Base-by-base conservation (phyloP, 2,329 filamentous ascomycete genomes). In the Exophiala alcalophila region DNA sequence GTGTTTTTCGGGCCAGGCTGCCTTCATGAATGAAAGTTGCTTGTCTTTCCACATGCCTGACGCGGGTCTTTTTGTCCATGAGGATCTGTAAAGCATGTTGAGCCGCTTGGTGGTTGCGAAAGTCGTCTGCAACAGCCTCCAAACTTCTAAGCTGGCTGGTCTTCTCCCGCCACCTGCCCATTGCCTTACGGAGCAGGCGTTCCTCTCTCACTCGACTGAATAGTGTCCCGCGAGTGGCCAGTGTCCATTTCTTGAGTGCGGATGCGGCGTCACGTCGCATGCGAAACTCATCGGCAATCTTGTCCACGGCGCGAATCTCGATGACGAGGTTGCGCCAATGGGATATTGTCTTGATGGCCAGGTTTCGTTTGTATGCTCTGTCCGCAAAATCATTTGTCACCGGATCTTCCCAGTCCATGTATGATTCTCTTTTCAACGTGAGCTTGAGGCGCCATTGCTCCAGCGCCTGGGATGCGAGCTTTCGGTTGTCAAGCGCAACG, bases 401-500 rank as follows among this genome's bases (percentile, higher is more conserved):
- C 4, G 48, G 31, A 27, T 51, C 31, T 25, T 51, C 48, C 11
- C 38, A 38, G n/a, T 47, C 32, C 20, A 40, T 11, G 4, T 38
- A 40, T 24, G 30, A 44, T 8, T 44, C 44, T 25, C 40, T 36
- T 32, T 43, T 43, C 16, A 32, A 16, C 12, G 37, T 23, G 11
- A 52, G 14, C 20, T 37, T 42, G 14, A 33, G 18, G 5, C 42
- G 34, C 49, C 49, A 52, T 20, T 37, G 30, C 8, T 43, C 41
- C 6, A 52, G 42, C 11, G 44, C 49, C 29, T 52, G 49, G 6
- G 36, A 43, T 27, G 42, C 42, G 8, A 52, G 24, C 25, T 44
- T 46, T 14, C 39, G 41, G 16, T 44, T 45, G 42, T 52, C 49
- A 9, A 52, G 27, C 1, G 39, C 45, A 10, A 52, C 42, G n/a